Evolutionary conservation across 2,329 filamentous ascomycete species (phyloP).

Genomic region (Leptographium lundbergii): DNA sequence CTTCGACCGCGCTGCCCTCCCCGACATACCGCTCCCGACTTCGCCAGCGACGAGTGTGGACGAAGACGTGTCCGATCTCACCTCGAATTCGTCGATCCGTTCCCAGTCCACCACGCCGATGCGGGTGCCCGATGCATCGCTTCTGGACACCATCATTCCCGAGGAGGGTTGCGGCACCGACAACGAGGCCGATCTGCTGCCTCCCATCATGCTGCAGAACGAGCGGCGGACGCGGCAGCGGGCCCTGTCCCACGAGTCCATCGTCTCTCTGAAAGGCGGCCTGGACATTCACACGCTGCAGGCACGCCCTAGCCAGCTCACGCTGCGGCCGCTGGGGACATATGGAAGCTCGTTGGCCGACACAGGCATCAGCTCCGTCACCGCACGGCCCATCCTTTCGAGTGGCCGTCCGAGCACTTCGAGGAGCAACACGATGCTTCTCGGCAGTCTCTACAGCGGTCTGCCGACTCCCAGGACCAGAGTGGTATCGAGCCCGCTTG

Average conservation of each 20-base stretch:
- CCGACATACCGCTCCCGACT: conserved; percentile 59
- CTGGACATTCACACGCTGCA: conserved; percentile 82
- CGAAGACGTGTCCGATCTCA: conserved; percentile 10
- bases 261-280: conserved; percentile 75
- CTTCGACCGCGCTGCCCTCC: conserved; percentile 57
- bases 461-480: conserved; percentile 20
- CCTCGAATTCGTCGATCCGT: not conserved
- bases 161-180: not conserved
- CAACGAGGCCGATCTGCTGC: not conserved
- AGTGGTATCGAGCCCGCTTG: conserved; percentile 14
- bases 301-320: conserved; percentile 62
- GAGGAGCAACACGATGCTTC: conserved; percentile 42
- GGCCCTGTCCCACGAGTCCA: conserved; percentile 70
- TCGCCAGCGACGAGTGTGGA: conserved; percentile 69
- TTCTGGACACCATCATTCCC: not conserved
- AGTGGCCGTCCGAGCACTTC: conserved; percentile 24
- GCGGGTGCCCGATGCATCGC: conserved; percentile 3
- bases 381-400: conserved; percentile 44
- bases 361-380: conserved; percentile 45
- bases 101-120: conserved; percentile 5
- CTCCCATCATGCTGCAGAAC: not conserved
- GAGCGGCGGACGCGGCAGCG: conserved; percentile 38
- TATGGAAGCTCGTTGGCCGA: conserved; percentile 29
- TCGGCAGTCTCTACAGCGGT: conserved; percentile 36
- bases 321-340: conserved; percentile 39